Conservation (phyloP, 169 alveolate genomes). For the Plasmodium knowlesi region DNA sequence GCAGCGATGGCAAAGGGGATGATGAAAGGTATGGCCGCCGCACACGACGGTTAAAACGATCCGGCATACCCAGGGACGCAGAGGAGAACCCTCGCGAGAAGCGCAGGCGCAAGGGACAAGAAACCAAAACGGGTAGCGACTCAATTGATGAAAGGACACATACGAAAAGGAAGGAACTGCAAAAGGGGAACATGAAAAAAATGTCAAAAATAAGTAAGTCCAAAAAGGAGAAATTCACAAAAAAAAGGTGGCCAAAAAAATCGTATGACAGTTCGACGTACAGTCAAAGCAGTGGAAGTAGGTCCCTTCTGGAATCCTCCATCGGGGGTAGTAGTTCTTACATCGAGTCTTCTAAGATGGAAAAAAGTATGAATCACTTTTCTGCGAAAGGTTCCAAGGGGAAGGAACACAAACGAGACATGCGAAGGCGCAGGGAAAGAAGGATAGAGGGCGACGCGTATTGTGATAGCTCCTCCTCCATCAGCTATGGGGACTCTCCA, state of each 20-base stretch:
- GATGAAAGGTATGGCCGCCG: background rate
- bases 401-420: background rate
- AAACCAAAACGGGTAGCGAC: background rate
- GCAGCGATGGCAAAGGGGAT: background rate
- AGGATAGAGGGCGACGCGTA: background rate
- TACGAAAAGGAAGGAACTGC: background rate
- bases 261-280: constrained; percentile 3
- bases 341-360: background rate
- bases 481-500: background rate
- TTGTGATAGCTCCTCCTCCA: background rate
- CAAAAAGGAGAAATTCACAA: background rate
- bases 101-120: background rate
- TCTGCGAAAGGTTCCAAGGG: background rate
- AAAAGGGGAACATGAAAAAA: background rate
- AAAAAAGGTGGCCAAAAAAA: background rate
- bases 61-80: background rate
- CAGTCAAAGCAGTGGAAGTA: background rate
- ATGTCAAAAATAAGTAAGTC: background rate
- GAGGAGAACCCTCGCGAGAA: background rate
- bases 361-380: background rate
- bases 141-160: background rate
- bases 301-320: background rate
- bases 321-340: background rate
- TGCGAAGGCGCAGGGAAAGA: background rate
- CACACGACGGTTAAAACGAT: background rate